Evolutionary conservation across 2,329 filamentous ascomycete genomes (phyloP).

Genomic region (Fusarium compactum): DNA sequence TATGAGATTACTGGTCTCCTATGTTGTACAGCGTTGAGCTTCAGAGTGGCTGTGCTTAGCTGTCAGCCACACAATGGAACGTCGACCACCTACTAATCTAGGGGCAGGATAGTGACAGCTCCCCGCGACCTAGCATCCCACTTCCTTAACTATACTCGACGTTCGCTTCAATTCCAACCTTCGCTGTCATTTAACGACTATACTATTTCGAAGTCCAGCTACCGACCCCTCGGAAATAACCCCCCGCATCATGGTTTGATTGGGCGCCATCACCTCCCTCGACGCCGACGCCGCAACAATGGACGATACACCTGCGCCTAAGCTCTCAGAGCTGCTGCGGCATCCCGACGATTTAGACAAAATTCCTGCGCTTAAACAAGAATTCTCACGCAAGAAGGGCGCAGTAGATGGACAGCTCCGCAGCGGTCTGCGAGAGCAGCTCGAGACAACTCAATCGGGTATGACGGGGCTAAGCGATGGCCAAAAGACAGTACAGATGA

Average conservation of each 20-base stretch:
- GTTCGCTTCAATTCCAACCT: constrained; percentile 22
- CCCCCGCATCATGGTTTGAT: constrained; percentile 47
- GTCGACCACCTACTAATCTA: constrained; percentile 1
- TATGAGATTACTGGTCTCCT: not conserved
- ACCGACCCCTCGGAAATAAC: not conserved
- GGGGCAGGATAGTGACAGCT: constrained; percentile 30
- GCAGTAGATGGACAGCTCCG: constrained; percentile 92
- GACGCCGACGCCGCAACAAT: constrained; percentile 47
- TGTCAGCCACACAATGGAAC: constrained; percentile 39
- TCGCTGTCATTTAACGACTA: not conserved
- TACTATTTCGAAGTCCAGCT: not conserved
- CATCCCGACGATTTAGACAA: constrained; percentile 98
- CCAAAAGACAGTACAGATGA: constrained; percentile 89
- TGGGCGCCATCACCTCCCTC: constrained; percentile 35
- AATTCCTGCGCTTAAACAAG: constrained; percentile 87
- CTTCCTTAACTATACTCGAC: constrained; percentile 19
- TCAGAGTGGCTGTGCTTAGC: constrained; percentile 33
- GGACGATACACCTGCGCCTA: constrained; percentile 75
- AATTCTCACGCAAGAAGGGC: constrained; percentile 94
- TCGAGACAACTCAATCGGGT: constrained; percentile 93
- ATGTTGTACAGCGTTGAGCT: constrained; percentile 1
- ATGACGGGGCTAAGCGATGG: constrained; percentile 91
- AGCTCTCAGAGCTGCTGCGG: constrained; percentile 91
- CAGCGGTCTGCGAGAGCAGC: constrained; percentile 87
- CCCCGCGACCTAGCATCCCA: constrained; percentile 29